Conservation (phyloP, 352 stramenopile species). For the Globisporangium okanoganense region DNA sequence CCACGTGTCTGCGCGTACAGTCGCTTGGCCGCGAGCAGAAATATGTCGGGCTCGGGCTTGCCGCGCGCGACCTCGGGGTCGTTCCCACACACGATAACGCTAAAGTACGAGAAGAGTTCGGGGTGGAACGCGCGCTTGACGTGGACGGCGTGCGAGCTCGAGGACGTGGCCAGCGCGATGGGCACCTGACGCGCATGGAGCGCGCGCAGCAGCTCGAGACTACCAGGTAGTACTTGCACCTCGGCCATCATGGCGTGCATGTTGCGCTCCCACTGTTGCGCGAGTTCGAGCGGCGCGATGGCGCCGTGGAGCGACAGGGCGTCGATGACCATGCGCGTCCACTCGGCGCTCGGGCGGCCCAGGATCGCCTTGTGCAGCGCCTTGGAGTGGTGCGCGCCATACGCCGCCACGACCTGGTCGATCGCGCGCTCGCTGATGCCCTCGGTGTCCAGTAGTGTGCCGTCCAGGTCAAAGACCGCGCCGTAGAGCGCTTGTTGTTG, state of each 20-base stretch:
- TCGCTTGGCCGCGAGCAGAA: conserved; percentile 54
- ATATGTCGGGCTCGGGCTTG: conserved; percentile 83
- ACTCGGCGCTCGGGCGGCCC: conserved; percentile 58
- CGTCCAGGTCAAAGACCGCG: conserved; percentile 82
- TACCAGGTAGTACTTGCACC: conserved; percentile 51
- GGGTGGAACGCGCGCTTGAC: conserved; percentile 61
- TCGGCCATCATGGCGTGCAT: conserved; percentile 57
- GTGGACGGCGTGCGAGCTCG: conserved; percentile 54
- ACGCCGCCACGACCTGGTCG: conserved; percentile 41
- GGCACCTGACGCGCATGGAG: conserved; percentile 52
- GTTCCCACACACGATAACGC: conserved; percentile 73
- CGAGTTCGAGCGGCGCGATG: conserved; percentile 53
- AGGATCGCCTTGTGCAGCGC: conserved; percentile 74
- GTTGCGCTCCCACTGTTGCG: conserved; percentile 53
- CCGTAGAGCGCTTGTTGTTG: conserved; percentile 21
- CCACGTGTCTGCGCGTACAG: conserved; percentile 36
- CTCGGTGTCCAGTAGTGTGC: conserved; percentile 80
- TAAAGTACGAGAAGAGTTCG: conserved; percentile 75
- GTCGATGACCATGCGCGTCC: conserved; percentile 72
- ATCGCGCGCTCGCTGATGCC: conserved; percentile 63
- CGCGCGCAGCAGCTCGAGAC: conserved; percentile 36
- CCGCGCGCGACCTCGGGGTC: conserved; percentile 59
- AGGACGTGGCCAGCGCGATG: conserved; percentile 72
- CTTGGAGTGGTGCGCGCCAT: conserved; percentile 57
- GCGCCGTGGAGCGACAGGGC: conserved; percentile 29